Percentiles rank a stretch among this genome's conserved stretches.
These are phyloP conservation scores for Penicillium pancosmium DNA, from an alignment of 495 filamentous ascomycete species.

Conservation along the genomic window DNA sequence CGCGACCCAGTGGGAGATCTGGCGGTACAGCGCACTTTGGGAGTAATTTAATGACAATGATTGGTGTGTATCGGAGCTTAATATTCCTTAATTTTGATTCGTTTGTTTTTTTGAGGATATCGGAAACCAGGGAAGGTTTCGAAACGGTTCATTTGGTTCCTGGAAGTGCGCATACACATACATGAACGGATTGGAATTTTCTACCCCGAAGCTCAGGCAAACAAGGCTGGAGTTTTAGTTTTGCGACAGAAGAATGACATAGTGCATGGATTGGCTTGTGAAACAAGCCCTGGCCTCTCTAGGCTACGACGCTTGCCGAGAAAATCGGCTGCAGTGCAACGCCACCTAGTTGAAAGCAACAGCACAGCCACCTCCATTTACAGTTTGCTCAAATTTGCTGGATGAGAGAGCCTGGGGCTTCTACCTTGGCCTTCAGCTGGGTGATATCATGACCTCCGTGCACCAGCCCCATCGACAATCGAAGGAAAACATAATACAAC, in stretches of 20 bases:
- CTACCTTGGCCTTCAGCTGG: background rate
- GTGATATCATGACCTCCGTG: constrained; percentile 5
- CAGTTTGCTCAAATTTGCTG: background rate
- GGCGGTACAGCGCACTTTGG: background rate
- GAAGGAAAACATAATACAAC: background rate
- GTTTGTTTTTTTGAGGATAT: background rate
- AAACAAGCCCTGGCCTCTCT: constrained; percentile 12
- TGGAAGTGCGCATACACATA: background rate
- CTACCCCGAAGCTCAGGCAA: background rate
- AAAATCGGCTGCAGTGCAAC: constrained; percentile 14
- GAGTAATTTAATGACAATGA: constrained; percentile 4
- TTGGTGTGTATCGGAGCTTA: constrained; percentile 27
- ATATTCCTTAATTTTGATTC: constrained; percentile 19
- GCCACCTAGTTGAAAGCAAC: constrained; percentile 21
- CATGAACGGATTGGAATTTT: background rate
- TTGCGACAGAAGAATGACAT: constrained; percentile 3
- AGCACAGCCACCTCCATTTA: constrained; percentile 33
- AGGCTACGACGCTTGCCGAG: constrained; percentile 22
- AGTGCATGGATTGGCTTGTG: constrained; percentile 6
- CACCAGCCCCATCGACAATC: background rate
- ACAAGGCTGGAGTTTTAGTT: background rate
- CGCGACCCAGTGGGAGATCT: background rate
- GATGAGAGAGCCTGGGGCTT: constrained; percentile 9
- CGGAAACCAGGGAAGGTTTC: background rate
- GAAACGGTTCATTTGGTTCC: too few species aligned